Conservation (phyloP, 2,329 filamentous ascomycete species). For the Colletotrichum tofieldiae region DNA sequence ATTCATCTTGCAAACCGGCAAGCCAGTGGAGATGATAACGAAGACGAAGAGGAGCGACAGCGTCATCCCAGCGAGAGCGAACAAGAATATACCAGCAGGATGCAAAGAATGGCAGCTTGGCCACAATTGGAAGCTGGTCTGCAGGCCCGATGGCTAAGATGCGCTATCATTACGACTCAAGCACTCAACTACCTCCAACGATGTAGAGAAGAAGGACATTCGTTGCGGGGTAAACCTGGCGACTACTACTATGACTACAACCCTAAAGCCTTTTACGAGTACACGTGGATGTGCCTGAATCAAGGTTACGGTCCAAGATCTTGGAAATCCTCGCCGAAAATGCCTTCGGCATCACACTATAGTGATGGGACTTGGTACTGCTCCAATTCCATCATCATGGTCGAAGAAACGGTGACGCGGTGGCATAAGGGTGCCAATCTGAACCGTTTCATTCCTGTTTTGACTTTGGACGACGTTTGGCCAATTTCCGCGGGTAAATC, state of each 20-base stretch:
- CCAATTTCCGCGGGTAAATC: not conserved
- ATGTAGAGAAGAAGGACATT: not conserved
- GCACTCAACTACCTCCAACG: not conserved
- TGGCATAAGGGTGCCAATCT: not conserved
- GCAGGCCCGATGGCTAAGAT: not conserved
- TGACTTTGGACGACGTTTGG: not conserved
- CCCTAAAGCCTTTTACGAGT: not conserved
- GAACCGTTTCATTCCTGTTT: not conserved
- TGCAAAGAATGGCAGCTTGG: not conserved
- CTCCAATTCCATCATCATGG: not conserved
- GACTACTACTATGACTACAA: not conserved
- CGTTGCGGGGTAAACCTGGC: not conserved
- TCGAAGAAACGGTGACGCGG: not conserved
- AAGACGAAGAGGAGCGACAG: not conserved
- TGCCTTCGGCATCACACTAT: not conserved
- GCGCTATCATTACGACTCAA: not conserved
- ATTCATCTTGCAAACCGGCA: not conserved
- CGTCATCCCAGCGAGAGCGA: not conserved
- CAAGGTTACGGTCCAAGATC: not conserved
- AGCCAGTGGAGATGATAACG: not conserved
- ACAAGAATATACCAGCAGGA: not conserved
- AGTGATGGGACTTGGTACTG: not conserved
- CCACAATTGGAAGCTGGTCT: not conserved
- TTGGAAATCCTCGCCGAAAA: not conserved
- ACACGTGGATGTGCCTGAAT: not conserved